phyloP scores from a whole-genome alignment of 2,329 filamentous ascomycete genomes.

The Monosporascus sp. region DNA sequence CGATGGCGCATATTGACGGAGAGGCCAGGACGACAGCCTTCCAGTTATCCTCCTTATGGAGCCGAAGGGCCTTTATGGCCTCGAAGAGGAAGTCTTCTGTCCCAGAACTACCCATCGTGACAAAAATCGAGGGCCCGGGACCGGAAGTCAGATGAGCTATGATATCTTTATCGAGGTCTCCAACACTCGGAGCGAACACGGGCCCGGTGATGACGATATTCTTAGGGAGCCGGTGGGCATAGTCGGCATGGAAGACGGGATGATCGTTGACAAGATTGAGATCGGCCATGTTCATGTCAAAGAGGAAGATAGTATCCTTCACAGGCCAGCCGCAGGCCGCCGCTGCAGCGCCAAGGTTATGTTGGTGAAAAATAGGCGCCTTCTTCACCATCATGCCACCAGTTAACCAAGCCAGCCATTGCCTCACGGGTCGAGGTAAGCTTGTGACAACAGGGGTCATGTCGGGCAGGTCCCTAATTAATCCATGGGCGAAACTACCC shows the following conservation, averaged over 20 bases:
- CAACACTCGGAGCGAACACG: neutral
- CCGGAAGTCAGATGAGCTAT: neutral
- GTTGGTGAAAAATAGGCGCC: neutral
- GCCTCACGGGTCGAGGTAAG: neutral
- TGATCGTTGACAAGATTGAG: neutral
- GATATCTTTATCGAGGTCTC: neutral
- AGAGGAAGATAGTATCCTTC: neutral
- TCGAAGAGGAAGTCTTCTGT: conserved; percentile 11
- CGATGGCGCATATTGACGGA: neutral
- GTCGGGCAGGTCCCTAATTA: neutral
- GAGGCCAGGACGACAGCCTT: neutral
- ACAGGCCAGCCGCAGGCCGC: neutral
- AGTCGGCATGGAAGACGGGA: neutral
- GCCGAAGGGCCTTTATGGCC: conserved; percentile 2
- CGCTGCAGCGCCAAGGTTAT: neutral
- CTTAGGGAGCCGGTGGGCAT: neutral
- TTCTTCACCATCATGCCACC: neutral
- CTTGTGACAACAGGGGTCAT: neutral
- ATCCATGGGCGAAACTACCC: neutral
- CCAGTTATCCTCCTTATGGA: neutral
- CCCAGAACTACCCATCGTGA: neutral
- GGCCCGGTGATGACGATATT: neutral
- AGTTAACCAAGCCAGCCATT: neutral
- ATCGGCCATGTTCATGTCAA: neutral
- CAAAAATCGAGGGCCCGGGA: neutral